Conservation (phyloP, 129 eudicot species). For the Tagetes patula region DNA sequence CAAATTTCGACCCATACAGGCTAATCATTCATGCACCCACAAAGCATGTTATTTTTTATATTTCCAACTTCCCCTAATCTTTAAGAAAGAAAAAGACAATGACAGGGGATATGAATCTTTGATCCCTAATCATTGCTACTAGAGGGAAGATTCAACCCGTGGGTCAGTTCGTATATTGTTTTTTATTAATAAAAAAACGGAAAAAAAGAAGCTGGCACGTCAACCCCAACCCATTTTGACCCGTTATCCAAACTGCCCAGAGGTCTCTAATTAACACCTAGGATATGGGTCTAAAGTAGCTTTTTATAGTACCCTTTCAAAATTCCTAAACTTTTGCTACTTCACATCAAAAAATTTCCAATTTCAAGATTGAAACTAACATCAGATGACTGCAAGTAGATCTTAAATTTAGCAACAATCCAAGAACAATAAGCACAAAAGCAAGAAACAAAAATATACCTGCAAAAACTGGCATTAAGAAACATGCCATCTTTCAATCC, state of each 20-base stretch:
- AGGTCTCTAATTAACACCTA: conserved; percentile 2
- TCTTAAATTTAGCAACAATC: conserved; percentile 5
- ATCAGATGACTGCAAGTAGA: neutral
- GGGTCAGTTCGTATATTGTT: neutral
- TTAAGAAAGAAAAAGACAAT: too few species aligned
- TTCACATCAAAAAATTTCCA: neutral
- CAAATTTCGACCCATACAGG: too few species aligned
- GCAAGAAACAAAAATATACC: conserved; percentile 42
- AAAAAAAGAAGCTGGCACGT: neutral
- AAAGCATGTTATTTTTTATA: too few species aligned
- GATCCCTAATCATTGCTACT: too few species aligned
- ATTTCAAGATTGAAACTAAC: neutral
- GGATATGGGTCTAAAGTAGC: neutral
- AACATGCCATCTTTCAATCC: conserved; percentile 72
- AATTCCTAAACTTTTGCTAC: neutral
- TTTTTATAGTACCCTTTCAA: neutral
- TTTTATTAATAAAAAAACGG: neutral
- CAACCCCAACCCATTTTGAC: neutral
- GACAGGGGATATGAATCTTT: too few species aligned
- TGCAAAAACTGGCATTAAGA: conserved; percentile 50
- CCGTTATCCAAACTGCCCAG: neutral
- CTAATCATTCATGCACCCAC: too few species aligned
- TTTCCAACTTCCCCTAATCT: too few species aligned
- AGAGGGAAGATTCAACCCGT: too few species aligned
- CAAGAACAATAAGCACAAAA: neutral